phyloP scores from a whole-genome alignment of 1,139 yeast species.

The Geotrichum bryndzae region DNA sequence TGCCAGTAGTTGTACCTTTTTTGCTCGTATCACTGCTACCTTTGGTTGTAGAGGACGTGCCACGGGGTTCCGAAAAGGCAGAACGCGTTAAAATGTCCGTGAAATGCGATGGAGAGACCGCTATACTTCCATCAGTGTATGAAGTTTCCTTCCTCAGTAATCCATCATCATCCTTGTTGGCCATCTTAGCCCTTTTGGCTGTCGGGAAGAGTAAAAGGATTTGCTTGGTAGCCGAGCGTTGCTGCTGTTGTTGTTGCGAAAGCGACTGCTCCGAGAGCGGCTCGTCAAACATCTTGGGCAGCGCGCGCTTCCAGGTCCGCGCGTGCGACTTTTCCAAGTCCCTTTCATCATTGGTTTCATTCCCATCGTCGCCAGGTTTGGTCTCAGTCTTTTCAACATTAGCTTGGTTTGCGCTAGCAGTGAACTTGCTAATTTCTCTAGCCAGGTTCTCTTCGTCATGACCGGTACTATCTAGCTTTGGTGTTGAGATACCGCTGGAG shows the following conservation, averaged over 20 bases:
- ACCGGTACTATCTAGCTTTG: neutral
- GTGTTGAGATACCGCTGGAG: neutral
- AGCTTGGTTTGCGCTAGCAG: neutral
- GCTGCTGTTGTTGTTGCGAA: neutral
- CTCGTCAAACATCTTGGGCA: slow-evolving; percentile 4
- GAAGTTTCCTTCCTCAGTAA: neutral
- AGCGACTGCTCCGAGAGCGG: neutral
- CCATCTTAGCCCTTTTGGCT: neutral
- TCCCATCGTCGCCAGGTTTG: neutral
- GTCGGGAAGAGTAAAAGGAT: neutral
- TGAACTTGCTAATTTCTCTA: neutral
- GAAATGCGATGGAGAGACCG: slow-evolving; percentile 2
- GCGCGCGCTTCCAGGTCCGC: slow-evolving; percentile 15
- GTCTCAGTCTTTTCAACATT: neutral
- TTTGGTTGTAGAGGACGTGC: neutral
- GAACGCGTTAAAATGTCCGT: slow-evolving; percentile 1
- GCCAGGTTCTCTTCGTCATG: neutral
- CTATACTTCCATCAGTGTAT: neutral
- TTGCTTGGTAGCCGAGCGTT: neutral
- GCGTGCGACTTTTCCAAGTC: slow-evolving; percentile 7
- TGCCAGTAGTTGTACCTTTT: neutral
- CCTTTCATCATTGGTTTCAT: neutral
- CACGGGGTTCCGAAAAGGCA: neutral
- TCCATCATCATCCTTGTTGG: neutral
- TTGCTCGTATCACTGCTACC: neutral